Conservation (phyloP, 345 rosid genomes). For the Eucalyptus sp. region DNA sequence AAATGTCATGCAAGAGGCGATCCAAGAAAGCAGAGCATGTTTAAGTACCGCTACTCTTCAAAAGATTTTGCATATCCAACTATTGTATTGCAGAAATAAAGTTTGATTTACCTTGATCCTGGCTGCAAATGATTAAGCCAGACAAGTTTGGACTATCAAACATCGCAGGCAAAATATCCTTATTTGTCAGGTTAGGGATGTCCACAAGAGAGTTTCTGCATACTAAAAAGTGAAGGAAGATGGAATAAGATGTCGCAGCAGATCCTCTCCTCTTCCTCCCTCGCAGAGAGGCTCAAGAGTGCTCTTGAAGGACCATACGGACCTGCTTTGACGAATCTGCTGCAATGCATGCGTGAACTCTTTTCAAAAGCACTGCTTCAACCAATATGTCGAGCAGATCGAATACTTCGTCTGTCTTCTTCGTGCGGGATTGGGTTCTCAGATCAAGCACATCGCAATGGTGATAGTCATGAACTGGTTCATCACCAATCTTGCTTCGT, state of each 20-base stretch:
- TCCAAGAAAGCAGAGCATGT: background rate
- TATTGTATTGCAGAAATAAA: background rate
- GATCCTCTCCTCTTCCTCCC: constrained; percentile 16
- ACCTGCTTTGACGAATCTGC: constrained; percentile 23
- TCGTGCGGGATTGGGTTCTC: background rate
- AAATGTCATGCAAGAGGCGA: background rate
- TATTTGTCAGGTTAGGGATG: constrained; percentile 28
- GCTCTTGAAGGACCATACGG: constrained; percentile 57
- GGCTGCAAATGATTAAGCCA: constrained; percentile 24
- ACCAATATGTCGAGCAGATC: background rate
- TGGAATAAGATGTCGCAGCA: constrained; percentile 35
- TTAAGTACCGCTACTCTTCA: background rate
- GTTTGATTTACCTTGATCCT: background rate
- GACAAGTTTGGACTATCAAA: constrained; percentile 16
- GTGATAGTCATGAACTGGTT: background rate
- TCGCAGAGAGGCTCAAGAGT: constrained; percentile 11
- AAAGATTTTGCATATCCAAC: background rate
- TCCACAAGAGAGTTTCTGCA: constrained; percentile 27
- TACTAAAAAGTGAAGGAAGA: constrained; percentile 39
- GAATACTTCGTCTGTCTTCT: background rate
- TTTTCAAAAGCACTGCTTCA: background rate
- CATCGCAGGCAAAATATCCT: constrained; percentile 29
- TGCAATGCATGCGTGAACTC: background rate
- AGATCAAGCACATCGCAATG: background rate
- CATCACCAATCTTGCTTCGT: background rate